These are phyloP conservation scores for Choanephora cucurbitarum DNA, from an alignment of 371 early-diverging fungal species.

Conservation along the genomic window DNA sequence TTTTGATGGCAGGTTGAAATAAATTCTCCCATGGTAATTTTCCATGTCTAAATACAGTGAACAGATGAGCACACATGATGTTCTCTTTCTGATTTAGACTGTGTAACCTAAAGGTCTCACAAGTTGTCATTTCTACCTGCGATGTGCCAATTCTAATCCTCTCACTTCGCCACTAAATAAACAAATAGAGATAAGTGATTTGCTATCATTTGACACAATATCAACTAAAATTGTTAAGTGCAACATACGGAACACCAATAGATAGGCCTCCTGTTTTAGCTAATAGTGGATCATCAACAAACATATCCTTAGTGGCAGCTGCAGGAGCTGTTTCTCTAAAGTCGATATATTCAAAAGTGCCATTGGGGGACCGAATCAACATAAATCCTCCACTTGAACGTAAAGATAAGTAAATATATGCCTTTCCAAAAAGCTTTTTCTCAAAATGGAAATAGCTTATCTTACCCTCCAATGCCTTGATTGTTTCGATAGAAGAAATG, in stretches of 20 bases:
- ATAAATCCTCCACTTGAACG: conserved; percentile 91
- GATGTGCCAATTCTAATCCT: conserved; percentile 86
- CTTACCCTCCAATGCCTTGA: conserved; percentile 54
- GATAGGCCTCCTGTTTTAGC: conserved; percentile 82
- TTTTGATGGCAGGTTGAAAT: conserved; percentile 79
- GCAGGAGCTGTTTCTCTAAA: conserved; percentile 93
- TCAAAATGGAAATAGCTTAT: neutral
- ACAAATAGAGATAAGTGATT: neutral
- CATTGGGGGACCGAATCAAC: conserved; percentile 76
- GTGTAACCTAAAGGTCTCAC: neutral
- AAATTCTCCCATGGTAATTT: conserved; percentile 86
- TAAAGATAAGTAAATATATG: neutral
- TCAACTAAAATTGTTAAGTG: neutral
- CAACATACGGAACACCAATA: conserved; percentile 81
- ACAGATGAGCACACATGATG: neutral
- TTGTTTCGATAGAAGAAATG: neutral
- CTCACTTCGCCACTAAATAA: conserved; percentile 78
- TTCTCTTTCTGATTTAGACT: neutral
- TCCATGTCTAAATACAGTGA: conserved; percentile 57
- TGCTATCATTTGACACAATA: neutral
- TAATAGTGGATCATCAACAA: conserved; percentile 52
- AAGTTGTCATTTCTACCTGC: conserved; percentile 30
- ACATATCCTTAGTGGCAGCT: conserved; percentile 77
- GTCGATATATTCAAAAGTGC: conserved; percentile 66
- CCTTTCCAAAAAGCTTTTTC: conserved; percentile 1